Conservation (phyloP, 192 early-diverging fungal genomes). For the Coemansia sp. region DNA sequence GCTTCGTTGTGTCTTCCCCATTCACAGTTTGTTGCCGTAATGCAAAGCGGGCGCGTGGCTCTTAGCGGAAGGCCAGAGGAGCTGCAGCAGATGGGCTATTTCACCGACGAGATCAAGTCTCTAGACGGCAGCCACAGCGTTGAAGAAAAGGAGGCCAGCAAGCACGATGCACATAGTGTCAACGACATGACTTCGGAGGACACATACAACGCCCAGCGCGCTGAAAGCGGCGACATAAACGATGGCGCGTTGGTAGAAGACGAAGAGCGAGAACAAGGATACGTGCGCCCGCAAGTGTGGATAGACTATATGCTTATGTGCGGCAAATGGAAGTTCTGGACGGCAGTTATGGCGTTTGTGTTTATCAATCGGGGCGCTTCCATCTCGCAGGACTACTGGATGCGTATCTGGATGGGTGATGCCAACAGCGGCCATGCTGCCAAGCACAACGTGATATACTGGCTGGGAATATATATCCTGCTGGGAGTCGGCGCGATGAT, state of each 20-base stretch:
- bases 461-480: constrained; percentile 61
- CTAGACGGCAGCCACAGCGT: constrained; percentile 5
- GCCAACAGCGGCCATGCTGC: not conserved
- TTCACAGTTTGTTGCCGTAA: constrained; percentile 55
- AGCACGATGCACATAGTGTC: not conserved
- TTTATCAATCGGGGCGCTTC: constrained; percentile 50
- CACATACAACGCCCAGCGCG: constrained; percentile 22
- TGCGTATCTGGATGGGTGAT: constrained; percentile 60
- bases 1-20: constrained; percentile 64
- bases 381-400: constrained; percentile 62
- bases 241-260: constrained; percentile 71
- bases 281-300: constrained; percentile 75
- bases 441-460: constrained; percentile 33
- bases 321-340: constrained; percentile 66
- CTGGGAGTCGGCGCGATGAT: constrained; percentile 55
- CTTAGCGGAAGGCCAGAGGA: constrained; percentile 54
- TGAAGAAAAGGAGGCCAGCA: not conserved
- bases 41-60: constrained; percentile 62
- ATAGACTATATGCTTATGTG: constrained; percentile 70
- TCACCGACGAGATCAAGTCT: constrained; percentile 7
- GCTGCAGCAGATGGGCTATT: constrained; percentile 19
- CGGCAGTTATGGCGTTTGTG: constrained; percentile 12
- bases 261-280: constrained; percentile 81
- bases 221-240: not conserved
- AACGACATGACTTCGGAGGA: constrained; percentile 34